phyloP scores from a whole-genome alignment of 768 basidiomycete genomes.

The Tricholoma furcatifolium region DNA sequence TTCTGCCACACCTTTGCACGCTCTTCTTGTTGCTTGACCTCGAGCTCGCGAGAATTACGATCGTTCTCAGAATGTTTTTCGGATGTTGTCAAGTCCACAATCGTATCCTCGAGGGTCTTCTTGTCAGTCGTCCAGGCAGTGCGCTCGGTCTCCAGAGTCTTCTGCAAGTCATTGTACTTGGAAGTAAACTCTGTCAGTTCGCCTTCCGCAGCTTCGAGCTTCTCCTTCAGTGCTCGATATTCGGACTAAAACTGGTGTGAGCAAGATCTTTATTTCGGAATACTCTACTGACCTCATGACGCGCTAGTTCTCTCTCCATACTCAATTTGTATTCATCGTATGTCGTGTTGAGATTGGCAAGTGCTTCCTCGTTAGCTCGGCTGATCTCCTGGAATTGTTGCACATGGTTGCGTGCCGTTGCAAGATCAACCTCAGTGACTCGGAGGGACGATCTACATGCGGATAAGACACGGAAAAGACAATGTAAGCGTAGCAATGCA shows the following conservation, averaged over 20 bases:
- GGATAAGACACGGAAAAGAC: not conserved
- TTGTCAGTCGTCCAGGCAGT: slow-evolving; percentile 75
- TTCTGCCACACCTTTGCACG: slow-evolving; percentile 55
- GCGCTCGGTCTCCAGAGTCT: slow-evolving; percentile 67
- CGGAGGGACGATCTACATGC: slow-evolving; percentile 65
- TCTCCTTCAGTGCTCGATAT: slow-evolving; percentile 59
- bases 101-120: slow-evolving; percentile 78
- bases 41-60: slow-evolving; percentile 59
- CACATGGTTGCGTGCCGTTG: slow-evolving; percentile 66
- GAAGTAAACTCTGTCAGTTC: slow-evolving; percentile 49
- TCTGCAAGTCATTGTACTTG: slow-evolving; percentile 59
- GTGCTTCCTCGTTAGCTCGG: slow-evolving; percentile 75
- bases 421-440: slow-evolving; percentile 74
- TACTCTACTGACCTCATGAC: slow-evolving; percentile 57
- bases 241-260: slow-evolving; percentile 49
- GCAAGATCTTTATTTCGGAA: not conserved
- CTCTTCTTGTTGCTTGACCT: slow-evolving; percentile 65
- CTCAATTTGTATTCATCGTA: slow-evolving; percentile 79
- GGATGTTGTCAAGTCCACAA: slow-evolving; percentile 75
- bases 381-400: slow-evolving; percentile 88
- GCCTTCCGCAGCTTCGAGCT: slow-evolving; percentile 49
- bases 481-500: not conserved
- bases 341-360: slow-evolving; percentile 65
- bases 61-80: slow-evolving; percentile 68
- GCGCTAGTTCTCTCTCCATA: slow-evolving; percentile 66